phyloP scores from a whole-genome alignment of 805 yeast species.

The Brettanomyces anomalus region DNA sequence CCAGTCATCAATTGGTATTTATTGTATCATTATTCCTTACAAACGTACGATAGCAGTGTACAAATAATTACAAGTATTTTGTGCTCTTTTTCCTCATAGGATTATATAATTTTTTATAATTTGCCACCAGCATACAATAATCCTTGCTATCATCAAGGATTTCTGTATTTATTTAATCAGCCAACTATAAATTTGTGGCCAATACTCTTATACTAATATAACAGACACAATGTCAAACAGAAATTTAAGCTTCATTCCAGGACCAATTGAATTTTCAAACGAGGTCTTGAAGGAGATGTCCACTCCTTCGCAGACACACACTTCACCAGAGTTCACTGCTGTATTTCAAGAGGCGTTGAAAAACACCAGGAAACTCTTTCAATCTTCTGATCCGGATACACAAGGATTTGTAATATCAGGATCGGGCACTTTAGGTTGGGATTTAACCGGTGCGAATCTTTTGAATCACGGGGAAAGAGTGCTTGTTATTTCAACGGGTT shows the following conservation, averaged over 20 bases:
- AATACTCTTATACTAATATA: no score
- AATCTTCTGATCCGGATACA: slow-evolving; percentile 53
- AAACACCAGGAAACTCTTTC: slow-evolving; percentile 66
- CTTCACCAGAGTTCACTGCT: slow-evolving; percentile 71
- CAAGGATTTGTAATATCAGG: slow-evolving; percentile 83
- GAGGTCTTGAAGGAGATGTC: slow-evolving; percentile 72
- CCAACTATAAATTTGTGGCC: no score
- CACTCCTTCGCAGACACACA: slow-evolving; percentile 82
- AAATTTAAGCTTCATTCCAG: slow-evolving; percentile 28
- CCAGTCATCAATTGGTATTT: no score
- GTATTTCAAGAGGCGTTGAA: slow-evolving; percentile 63
- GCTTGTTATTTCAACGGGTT: slow-evolving; percentile 83
- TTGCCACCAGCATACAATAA: no score
- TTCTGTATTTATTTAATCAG: no score
- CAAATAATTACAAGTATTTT: no score
- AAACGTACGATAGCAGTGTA: no score
- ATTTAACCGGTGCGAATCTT: slow-evolving; percentile 72
- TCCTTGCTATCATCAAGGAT: no score
- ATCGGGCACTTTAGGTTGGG: slow-evolving; percentile 96
- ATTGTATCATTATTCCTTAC: no score
- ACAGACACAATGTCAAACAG: slow-evolving; percentile 16
- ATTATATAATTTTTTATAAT: no score
- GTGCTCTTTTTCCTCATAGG: no score
- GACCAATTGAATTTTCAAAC: slow-evolving; percentile 50
- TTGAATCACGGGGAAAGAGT: slow-evolving; percentile 58